These are phyloP conservation scores for Lipomyces yamanashiensis DNA, from an alignment of 805 yeast species.

Conservation along the genomic window DNA sequence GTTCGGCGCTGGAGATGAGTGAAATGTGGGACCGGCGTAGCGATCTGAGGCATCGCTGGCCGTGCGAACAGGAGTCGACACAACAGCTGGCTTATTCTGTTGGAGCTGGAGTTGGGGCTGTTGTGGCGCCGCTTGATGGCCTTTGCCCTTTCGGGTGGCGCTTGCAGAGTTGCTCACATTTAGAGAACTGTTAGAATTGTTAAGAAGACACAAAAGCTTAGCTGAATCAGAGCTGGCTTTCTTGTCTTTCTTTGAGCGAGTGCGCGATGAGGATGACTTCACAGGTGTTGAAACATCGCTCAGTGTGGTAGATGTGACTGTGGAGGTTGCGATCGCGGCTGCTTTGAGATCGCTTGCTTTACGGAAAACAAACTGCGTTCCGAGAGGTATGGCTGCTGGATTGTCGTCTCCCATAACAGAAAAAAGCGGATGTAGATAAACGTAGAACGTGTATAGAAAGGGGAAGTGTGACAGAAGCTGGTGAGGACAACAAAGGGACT, in stretches of 20 bases:
- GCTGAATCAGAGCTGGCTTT: background rate
- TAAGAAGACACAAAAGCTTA: background rate
- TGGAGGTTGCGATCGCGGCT: background rate
- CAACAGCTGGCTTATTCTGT: background rate
- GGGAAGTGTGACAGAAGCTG: background rate
- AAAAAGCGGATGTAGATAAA: background rate
- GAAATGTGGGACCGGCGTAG: slow-evolving; percentile 41
- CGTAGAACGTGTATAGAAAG: background rate
- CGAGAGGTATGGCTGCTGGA: background rate
- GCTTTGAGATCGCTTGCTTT: slow-evolving; percentile 5
- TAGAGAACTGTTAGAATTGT: background rate
- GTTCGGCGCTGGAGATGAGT: slow-evolving; percentile 40
- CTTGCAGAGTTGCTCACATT: no score
- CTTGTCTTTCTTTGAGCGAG: background rate
- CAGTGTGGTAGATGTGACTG: background rate
- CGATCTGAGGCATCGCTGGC: slow-evolving; percentile 11
- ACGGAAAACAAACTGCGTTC: background rate
- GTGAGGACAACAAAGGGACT: background rate
- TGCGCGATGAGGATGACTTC: background rate
- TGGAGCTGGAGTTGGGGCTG: background rate
- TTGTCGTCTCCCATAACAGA: background rate
- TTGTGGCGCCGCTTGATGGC: background rate
- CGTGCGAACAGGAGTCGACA: slow-evolving; percentile 19
- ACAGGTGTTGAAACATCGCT: background rate
- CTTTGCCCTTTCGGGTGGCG: no score